A percentile compares a stretch with the other conserved stretches of the same genome.
phyloP scores from a whole-genome alignment of 2,329 filamentous ascomycete species.

The Trichoderma brevicompactum region DNA sequence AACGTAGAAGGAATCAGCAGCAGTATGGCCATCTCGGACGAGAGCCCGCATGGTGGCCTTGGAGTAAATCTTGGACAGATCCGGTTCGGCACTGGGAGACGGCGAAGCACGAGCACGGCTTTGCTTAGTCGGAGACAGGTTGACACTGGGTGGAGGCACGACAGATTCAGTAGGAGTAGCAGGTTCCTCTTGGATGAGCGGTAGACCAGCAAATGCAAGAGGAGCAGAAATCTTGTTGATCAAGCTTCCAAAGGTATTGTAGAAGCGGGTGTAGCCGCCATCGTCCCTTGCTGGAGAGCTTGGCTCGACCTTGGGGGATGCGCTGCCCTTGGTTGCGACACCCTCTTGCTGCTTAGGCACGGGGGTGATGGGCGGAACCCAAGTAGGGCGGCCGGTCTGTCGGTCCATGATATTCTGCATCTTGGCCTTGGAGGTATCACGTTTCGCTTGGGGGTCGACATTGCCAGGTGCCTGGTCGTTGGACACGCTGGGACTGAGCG shows the following conservation, averaged over 20 bases:
- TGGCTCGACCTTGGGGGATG: conserved; percentile 38
- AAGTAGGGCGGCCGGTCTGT: conserved; percentile 56
- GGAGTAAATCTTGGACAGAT: conserved; percentile 83
- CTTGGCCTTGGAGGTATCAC: conserved; percentile 54
- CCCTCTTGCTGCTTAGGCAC: conserved; percentile 35
- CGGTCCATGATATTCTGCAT: conserved; percentile 62
- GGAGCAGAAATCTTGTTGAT: conserved; percentile 89
- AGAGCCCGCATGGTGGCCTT: conserved; percentile 81
- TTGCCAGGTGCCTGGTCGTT: conserved; percentile 74
- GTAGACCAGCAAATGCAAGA: conserved; percentile 89
- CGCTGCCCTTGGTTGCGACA: conserved; percentile 30
- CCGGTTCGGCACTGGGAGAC: conserved; percentile 59
- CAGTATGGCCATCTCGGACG: conserved; percentile 66
- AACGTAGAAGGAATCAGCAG: conserved; percentile 86
- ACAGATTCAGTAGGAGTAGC: conserved; percentile 37
- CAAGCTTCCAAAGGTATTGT: conserved; percentile 85
- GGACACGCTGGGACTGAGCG: conserved; percentile 72
- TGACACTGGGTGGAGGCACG: conserved; percentile 42
- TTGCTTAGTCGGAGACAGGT: conserved; percentile 44
- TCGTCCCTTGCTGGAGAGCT: conserved; percentile 52
- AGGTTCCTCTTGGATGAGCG: conserved; percentile 64
- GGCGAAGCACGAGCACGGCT: conserved; percentile 34
- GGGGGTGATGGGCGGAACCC: conserved; percentile 51
- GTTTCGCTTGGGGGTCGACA: conserved; percentile 61
- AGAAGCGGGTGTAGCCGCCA: conserved; percentile 87